Conservation (phyloP, 2,329 filamentous ascomycete species). For the Nemania sp. region DNA sequence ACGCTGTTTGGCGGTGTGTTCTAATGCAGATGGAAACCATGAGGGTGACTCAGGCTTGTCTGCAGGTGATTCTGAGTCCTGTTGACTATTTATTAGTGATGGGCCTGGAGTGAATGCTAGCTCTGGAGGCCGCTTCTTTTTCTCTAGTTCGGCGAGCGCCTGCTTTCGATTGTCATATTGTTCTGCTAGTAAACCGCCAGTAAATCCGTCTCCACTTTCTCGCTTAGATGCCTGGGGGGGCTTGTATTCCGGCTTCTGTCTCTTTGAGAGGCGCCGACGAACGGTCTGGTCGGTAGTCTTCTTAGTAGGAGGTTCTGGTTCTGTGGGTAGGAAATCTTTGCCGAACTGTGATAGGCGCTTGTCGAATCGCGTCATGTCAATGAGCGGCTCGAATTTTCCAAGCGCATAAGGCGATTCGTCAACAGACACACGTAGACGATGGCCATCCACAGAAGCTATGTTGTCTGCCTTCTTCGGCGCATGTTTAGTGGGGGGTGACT, state of each 20-base stretch:
- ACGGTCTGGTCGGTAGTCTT: slow-evolving; percentile 44
- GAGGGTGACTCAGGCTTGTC: slow-evolving; percentile 44
- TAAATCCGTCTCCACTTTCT: slow-evolving; percentile 59
- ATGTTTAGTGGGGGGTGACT: slow-evolving; percentile 47
- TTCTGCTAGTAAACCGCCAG: slow-evolving; percentile 64
- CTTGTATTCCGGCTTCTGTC: slow-evolving; percentile 41
- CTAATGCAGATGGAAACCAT: slow-evolving; percentile 57
- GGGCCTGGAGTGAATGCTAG: slow-evolving; percentile 67
- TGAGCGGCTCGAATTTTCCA: slow-evolving; percentile 74
- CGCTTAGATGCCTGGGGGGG: slow-evolving; percentile 49
- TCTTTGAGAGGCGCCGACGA: slow-evolving; percentile 41
- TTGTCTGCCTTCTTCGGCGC: slow-evolving; percentile 50
- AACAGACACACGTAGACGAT: slow-evolving; percentile 56
- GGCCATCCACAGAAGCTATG: slow-evolving; percentile 50
- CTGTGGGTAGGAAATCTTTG: slow-evolving; percentile 56
- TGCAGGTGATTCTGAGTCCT: slow-evolving; percentile 48
- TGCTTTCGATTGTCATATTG: slow-evolving; percentile 62
- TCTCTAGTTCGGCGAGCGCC: slow-evolving; percentile 48
- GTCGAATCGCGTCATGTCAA: slow-evolving; percentile 72
- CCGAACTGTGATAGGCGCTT: slow-evolving; percentile 64
- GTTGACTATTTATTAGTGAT: slow-evolving; percentile 64
- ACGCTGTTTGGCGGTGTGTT: slow-evolving; percentile 48
- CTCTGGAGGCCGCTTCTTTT: slow-evolving; percentile 46
- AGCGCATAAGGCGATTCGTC: slow-evolving; percentile 71
- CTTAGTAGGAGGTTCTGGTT: slow-evolving; percentile 45